phyloP scores from a whole-genome alignment of 805 yeast species.

The Teunomyces barrocoloradensis region DNA sequence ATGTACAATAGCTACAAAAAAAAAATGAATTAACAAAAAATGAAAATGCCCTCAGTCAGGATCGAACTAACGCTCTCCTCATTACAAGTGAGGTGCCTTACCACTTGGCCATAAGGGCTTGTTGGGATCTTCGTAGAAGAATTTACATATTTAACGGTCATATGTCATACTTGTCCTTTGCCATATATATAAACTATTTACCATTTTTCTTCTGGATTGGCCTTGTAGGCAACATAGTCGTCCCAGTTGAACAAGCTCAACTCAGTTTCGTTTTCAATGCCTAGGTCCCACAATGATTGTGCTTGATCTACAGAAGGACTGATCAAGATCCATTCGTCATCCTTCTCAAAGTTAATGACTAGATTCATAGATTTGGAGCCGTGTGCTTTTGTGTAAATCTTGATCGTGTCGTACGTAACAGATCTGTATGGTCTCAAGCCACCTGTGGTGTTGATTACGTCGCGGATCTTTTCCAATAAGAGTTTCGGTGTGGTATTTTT shows the following conservation, averaged over 20 bases:
- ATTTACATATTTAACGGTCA: neutral
- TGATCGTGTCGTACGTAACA: slow-evolving; percentile 69
- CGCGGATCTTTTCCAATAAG: slow-evolving; percentile 51
- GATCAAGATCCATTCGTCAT: slow-evolving; percentile 61
- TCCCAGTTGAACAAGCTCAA: slow-evolving; percentile 71
- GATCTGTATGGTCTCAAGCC: slow-evolving; percentile 79
- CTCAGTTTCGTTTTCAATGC: slow-evolving; percentile 84
- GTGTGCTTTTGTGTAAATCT: slow-evolving; percentile 92
- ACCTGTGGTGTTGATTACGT: slow-evolving; percentile 54
- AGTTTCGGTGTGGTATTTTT: slow-evolving; percentile 63
- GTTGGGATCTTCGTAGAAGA: neutral
- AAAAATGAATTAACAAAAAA: slow-evolving; percentile 6
- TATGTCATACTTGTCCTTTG: too few relatives aligned
- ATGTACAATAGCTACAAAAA: too few relatives aligned
- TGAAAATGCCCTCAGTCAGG: slow-evolving; percentile 30
- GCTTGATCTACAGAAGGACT: slow-evolving; percentile 18
- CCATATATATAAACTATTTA: slow-evolving; percentile 16
- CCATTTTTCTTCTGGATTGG: slow-evolving; percentile 92
- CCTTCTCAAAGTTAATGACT: slow-evolving; percentile 83
- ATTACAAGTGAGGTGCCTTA: slow-evolving; percentile 43
- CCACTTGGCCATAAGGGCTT: slow-evolving; percentile 39
- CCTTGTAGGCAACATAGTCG: slow-evolving; percentile 66
- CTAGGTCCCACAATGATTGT: slow-evolving; percentile 33
- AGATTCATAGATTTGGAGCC: slow-evolving; percentile 91
- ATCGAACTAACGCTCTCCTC: slow-evolving; percentile 42